These are phyloP conservation scores for Yamadazyma oceani DNA, from an alignment of 1,139 yeast species.

Conservation along the genomic window DNA sequence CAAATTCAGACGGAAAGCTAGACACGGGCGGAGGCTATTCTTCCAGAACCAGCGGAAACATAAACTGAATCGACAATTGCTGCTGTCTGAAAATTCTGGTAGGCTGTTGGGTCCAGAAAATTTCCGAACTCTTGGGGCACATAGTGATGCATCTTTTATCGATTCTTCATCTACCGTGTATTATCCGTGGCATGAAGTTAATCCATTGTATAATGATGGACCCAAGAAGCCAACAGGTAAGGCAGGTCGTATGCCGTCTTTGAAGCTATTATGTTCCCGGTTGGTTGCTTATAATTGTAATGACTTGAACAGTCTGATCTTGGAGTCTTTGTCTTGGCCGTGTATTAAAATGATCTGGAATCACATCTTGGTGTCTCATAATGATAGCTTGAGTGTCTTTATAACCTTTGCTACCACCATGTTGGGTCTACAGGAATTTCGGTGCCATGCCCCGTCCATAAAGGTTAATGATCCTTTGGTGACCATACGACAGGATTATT, in stretches of 20 bases:
- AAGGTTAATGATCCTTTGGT: conserved; percentile 3
- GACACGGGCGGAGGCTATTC: not conserved
- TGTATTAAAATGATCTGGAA: conserved; percentile 38
- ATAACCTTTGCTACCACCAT: conserved; percentile 28
- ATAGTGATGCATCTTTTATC: conserved; percentile 12
- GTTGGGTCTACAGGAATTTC: conserved; percentile 19
- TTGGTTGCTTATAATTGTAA: conserved; percentile 29
- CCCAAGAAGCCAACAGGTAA: conserved; percentile 5
- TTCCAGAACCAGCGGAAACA: not conserved
- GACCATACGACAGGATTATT: conserved; percentile 9
- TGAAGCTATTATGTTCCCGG: conserved; percentile 24
- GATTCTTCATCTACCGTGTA: conserved; percentile 18
- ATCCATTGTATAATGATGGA: conserved; percentile 9
- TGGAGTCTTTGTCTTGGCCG: conserved; percentile 28
- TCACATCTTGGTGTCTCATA: conserved; percentile 22
- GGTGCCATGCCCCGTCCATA: conserved; percentile 23
- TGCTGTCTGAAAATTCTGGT: not conserved
- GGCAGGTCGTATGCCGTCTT: conserved; percentile 9
- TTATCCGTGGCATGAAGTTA: conserved; percentile 20
- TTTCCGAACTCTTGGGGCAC: conserved; percentile 6
- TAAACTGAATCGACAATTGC: not conserved
- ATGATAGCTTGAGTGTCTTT: conserved; percentile 33
- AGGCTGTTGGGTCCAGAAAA: not conserved
- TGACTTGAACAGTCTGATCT: conserved; percentile 19
- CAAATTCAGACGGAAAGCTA: not conserved